Percentiles rank a stretch among this genome's conserved stretches.
phyloP scores from a whole-genome alignment of 140 eudicot species.

The Oenanthe javanica region DNA sequence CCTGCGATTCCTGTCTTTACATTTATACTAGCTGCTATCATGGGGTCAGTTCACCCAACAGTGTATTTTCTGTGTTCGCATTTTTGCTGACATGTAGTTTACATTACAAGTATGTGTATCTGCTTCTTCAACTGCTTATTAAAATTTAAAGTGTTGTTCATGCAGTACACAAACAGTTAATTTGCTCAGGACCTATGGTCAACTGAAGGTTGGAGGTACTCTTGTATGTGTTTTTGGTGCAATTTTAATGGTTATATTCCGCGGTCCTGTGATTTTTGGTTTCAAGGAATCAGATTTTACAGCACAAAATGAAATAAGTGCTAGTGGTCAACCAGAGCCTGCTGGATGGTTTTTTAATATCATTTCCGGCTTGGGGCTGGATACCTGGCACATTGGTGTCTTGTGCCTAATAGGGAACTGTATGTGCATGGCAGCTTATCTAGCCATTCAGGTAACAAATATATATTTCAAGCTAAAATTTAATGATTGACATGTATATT shows the following conservation, averaged over 20 bases:
- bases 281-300: constrained; percentile 33
- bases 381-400: constrained; percentile 82
- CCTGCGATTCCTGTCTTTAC: constrained; percentile 97
- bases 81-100: background rate
- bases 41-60: constrained; percentile 55
- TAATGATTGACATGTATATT: background rate
- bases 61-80: background rate
- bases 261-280: constrained; percentile 84
- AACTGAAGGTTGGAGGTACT: constrained; percentile 82
- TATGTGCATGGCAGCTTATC: constrained; percentile 86
- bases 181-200: constrained; percentile 67
- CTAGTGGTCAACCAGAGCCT: constrained; percentile 72
- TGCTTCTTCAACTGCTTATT: constrained; percentile 24
- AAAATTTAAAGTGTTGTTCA: constrained; percentile 30
- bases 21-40: constrained; percentile 57
- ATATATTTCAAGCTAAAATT: background rate
- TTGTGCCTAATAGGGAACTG: constrained; percentile 91
- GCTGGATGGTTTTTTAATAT: constrained; percentile 62
- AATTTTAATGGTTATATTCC: constrained; percentile 70
- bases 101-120: background rate
- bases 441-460: constrained; percentile 74
- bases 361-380: constrained; percentile 52
- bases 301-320: constrained; percentile 38
- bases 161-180: constrained; percentile 90
- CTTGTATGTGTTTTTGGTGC: constrained; percentile 86